Evolutionary conservation across 2,329 filamentous ascomycete species (phyloP).

Genomic region (Penicillium sp.): DNA sequence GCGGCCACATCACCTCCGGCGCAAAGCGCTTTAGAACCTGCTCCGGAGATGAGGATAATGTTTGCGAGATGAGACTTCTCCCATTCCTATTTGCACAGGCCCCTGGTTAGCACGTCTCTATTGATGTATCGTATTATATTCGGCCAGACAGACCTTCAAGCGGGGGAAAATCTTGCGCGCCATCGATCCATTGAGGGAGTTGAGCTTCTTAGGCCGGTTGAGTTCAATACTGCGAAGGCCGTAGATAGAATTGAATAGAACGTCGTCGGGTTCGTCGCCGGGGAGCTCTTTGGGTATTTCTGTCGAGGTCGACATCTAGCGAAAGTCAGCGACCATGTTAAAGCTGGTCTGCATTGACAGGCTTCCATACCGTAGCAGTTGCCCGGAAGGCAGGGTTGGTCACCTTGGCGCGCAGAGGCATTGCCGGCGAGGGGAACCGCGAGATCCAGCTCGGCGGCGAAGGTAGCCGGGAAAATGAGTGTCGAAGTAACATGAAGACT

Average conservation of each 20-base stretch:
- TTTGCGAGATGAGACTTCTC: conserved; percentile 92
- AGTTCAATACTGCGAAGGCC: conserved; percentile 90
- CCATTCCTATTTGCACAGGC: conserved; percentile 63
- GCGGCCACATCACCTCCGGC: conserved; percentile 86
- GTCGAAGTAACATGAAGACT: conserved; percentile 46
- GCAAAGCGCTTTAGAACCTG: conserved; percentile 81
- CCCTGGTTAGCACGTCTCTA: conserved; percentile 11
- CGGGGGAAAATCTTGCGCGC: conserved; percentile 88
- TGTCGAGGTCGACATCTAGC: conserved; percentile 45
- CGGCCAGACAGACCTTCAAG: conserved; percentile 52
- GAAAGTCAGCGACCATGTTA: conserved; percentile 15
- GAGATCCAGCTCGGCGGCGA: conserved; percentile 49
- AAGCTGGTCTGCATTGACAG: not conserved
- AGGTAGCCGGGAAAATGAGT: conserved; percentile 37
- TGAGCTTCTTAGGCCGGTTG: conserved; percentile 87
- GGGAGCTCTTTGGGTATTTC: conserved; percentile 54
- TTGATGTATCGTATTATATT: conserved; percentile 7
- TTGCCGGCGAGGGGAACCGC: conserved; percentile 48
- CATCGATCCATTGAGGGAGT: conserved; percentile 93
- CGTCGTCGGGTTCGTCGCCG: conserved; percentile 79
- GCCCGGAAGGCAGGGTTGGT: conserved; percentile 57
- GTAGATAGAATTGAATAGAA: conserved; percentile 84
- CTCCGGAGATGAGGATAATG: conserved; percentile 86
- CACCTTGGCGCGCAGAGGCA: conserved; percentile 80
- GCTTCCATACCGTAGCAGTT: conserved; percentile 51